phyloP scores from a whole-genome alignment of 2,329 filamentous ascomycete species.

The Biscogniauxia mediterranea region DNA sequence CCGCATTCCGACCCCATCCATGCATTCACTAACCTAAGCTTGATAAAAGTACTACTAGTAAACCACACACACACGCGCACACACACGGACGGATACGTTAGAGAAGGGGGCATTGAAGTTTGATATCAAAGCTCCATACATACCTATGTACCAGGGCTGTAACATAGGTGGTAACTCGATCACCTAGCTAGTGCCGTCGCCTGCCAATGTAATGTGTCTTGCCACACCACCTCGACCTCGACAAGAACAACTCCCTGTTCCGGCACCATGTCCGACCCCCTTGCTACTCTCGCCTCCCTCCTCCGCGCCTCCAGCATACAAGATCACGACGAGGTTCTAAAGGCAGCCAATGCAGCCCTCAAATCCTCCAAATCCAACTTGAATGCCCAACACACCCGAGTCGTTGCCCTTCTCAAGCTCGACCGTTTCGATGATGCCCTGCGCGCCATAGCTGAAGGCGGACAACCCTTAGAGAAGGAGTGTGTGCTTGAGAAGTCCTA shows the following conservation, averaged over 20 bases:
- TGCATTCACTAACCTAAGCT: background rate
- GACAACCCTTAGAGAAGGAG: constrained; percentile 56
- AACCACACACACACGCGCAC: too few species aligned
- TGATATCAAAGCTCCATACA: background rate
- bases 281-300: constrained; percentile 51
- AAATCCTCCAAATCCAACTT: constrained; percentile 55
- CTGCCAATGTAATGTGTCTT: background rate
- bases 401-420: constrained; percentile 75
- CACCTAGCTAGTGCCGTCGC: background rate
- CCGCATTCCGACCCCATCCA: background rate
- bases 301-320: constrained; percentile 56
- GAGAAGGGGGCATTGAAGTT: too few species aligned
- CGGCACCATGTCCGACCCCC: constrained; percentile 41
- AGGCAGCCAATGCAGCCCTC: constrained; percentile 59
- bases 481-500: constrained; percentile 73
- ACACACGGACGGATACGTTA: too few species aligned
- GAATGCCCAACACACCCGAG: constrained; percentile 65
- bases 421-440: constrained; percentile 80
- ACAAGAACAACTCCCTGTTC: background rate
- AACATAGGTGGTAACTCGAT: background rate
- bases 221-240: background rate
- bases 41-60: too few species aligned
- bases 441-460: constrained; percentile 63
- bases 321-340: constrained; percentile 73
- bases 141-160: background rate